Percentiles rank a stretch among this genome's conserved stretches.
Conservation (phyloP, 2,329 filamentous ascomycete genomes). For the Elsinoe arachidis region DNA sequence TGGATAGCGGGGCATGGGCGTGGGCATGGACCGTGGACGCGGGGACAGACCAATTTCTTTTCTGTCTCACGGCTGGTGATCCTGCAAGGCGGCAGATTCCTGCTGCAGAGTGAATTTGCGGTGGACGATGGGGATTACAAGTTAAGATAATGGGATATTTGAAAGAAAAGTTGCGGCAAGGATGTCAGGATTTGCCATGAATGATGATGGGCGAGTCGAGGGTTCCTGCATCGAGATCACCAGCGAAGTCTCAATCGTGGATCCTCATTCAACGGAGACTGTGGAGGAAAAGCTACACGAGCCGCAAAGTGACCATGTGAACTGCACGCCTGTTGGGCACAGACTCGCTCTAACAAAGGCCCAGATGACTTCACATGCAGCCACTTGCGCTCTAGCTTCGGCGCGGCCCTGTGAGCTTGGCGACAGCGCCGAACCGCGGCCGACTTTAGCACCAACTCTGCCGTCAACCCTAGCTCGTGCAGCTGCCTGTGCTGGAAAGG, state of each 20-base stretch:
- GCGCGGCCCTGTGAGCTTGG: neutral
- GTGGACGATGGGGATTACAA: neutral
- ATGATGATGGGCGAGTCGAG: neutral
- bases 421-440: slow-evolving; percentile 2
- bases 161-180: neutral
- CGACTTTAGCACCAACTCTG: neutral
- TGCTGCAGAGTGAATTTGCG: neutral
- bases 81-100: neutral
- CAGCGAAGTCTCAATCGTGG: neutral
- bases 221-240: slow-evolving; percentile 9
- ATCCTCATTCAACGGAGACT: neutral
- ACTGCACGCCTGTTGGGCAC: neutral
- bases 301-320: neutral
- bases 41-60: neutral
- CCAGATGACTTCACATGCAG: neutral
- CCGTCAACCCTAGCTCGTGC: neutral
- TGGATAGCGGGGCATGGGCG: neutral
- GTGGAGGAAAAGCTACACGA: neutral
- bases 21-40: neutral
- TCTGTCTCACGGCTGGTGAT: slow-evolving; percentile 1
- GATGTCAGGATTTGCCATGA: neutral
- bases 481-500: slow-evolving; percentile 2
- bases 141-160: neutral
- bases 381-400: neutral
- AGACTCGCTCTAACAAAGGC: neutral